Conservation (phyloP, 805 yeast genomes). For the Cyberlindnera samutprakarnensis region DNA sequence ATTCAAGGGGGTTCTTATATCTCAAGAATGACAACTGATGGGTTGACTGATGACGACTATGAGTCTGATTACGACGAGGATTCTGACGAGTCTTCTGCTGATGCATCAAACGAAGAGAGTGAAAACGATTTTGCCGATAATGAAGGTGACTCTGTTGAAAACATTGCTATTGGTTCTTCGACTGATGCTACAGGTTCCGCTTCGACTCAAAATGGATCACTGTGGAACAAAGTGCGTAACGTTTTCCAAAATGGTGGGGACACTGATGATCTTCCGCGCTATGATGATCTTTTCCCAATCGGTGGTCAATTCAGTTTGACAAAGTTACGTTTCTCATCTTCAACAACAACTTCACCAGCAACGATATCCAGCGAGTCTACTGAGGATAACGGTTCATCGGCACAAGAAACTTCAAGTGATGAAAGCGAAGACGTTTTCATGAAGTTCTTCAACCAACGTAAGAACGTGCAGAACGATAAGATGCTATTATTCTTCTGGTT, state of each 20-base stretch:
- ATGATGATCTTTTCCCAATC: constrained; percentile 66
- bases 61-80: constrained; percentile 13
- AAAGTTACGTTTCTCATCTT: constrained; percentile 12
- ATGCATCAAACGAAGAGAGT: constrained; percentile 23
- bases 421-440: constrained; percentile 27
- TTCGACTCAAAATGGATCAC: constrained; percentile 19
- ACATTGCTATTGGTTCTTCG: background rate
- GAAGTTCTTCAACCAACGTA: constrained; percentile 34
- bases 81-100: constrained; percentile 13
- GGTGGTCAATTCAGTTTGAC: constrained; percentile 12
- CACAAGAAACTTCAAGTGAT: constrained; percentile 8
- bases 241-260: constrained; percentile 19
- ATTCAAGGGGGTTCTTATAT: constrained; percentile 23
- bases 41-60: constrained; percentile 20
- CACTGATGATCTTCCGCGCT: constrained; percentile 54
- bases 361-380: constrained; percentile 4
- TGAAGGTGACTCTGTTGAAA: background rate
- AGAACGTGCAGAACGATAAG: constrained; percentile 57
- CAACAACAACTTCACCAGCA: constrained; percentile 6
- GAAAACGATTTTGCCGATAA: constrained; percentile 19
- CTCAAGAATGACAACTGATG: constrained; percentile 28
- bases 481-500: constrained; percentile 89
- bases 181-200: constrained; percentile 1
- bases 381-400: no score
- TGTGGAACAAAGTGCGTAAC: constrained; percentile 31